phyloP scores from a whole-genome alignment of 768 basidiomycete genomes.

The Mycena haematopus region DNA sequence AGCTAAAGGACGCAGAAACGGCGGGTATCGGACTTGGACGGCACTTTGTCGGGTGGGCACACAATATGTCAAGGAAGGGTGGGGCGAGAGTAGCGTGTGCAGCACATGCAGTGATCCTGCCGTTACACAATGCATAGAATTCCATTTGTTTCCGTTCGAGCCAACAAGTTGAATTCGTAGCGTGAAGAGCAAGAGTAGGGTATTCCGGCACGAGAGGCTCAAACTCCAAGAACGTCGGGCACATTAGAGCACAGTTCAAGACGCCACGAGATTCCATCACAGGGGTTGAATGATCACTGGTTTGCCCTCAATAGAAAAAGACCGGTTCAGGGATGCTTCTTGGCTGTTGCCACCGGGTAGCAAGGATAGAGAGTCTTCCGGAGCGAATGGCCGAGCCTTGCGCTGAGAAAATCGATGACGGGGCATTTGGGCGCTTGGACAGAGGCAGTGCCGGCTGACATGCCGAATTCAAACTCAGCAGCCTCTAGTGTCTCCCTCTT shows the following conservation, averaged over 20 bases:
- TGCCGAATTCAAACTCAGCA: neutral
- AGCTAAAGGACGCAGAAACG: neutral
- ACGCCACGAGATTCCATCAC: neutral
- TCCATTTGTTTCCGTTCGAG: neutral
- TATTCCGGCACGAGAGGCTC: neutral
- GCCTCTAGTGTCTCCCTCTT: constrained; percentile 8
- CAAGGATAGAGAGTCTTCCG: constrained; percentile 10
- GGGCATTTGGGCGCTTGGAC: neutral
- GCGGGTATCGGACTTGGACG: neutral
- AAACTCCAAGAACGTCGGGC: neutral
- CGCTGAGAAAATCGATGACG: constrained; percentile 14
- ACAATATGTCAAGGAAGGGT: neutral
- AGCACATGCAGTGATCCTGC: neutral
- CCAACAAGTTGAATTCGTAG: neutral
- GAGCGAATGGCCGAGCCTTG: constrained; percentile 15
- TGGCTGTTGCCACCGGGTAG: constrained; percentile 35
- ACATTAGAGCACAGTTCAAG: neutral
- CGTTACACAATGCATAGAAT: neutral
- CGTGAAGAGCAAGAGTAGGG: neutral
- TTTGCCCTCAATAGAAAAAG: constrained; percentile 5
- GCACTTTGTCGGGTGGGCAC: neutral
- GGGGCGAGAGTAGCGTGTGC: neutral
- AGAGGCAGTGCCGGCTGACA: neutral
- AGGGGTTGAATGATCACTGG: neutral
- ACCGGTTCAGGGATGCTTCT: constrained; percentile 10